A percentile compares a stretch with the other conserved stretches of the same genome.
Evolutionary conservation across 2,329 filamentous ascomycete species (phyloP).

Genomic region (Teratosphaeria zuluensis): DNA sequence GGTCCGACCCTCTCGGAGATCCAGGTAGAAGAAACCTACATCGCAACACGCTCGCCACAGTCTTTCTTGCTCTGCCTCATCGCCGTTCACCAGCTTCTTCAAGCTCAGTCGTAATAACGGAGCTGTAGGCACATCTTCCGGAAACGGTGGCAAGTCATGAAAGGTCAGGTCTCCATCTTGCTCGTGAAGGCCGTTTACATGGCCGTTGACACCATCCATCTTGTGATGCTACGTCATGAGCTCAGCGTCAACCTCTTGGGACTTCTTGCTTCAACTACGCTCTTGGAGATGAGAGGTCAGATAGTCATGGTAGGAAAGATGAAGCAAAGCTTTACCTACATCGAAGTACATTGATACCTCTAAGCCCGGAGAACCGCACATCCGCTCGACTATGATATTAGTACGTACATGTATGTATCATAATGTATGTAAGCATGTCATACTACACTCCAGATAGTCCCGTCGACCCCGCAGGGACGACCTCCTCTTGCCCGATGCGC

Average conservation of each 20-base stretch:
- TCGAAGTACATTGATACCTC: background rate
- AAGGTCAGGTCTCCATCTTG: background rate
- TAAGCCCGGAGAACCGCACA: background rate
- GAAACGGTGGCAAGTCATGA: constrained; percentile 25
- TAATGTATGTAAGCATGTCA: background rate
- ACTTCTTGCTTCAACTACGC: too few relatives aligned
- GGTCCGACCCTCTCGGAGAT: constrained; percentile 27
- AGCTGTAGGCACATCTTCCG: constrained; percentile 29
- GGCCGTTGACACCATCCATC: background rate
- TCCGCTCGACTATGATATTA: background rate
- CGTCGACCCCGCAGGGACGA: background rate
- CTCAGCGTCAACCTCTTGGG: too few relatives aligned
- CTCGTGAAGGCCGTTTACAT: background rate
- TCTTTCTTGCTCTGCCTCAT: constrained; percentile 26
- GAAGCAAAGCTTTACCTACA: background rate
- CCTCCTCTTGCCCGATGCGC: background rate
- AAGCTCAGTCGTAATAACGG: constrained; percentile 32
- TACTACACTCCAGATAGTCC: background rate
- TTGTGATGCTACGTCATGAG: background rate
- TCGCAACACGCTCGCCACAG: constrained; percentile 33
- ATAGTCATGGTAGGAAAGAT: background rate
- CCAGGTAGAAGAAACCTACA: constrained; percentile 48
- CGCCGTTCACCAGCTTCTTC: constrained; percentile 23
- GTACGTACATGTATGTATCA: too few relatives aligned
- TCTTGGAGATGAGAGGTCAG: background rate